Percentiles rank a stretch among this genome's conserved stretches.
These are phyloP conservation scores for Cenchrus fungigraminus DNA, from an alignment of 176 grass and related monocot species.

Conservation along the genomic window DNA sequence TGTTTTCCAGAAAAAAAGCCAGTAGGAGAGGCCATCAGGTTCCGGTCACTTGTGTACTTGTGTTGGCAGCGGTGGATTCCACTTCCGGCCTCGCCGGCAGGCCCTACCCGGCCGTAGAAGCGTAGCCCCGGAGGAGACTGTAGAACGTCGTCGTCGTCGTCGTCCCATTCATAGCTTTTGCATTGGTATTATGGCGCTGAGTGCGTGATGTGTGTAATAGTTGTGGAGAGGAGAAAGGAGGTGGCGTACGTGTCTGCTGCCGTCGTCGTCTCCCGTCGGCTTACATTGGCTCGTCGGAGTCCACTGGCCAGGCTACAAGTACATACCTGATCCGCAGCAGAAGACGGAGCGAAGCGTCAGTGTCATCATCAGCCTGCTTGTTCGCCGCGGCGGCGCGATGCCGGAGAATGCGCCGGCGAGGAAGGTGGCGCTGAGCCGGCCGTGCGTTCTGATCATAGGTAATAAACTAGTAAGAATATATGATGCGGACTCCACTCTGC, in stretches of 20 bases:
- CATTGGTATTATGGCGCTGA: background rate
- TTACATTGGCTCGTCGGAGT: background rate
- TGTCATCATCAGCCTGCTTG: background rate
- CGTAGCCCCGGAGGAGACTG: constrained; percentile 19
- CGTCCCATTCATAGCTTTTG: background rate
- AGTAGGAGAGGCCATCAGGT: background rate
- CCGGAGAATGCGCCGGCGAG: constrained; percentile 35
- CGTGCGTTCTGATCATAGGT: constrained; percentile 89
- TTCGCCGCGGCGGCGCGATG: background rate
- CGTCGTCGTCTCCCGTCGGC: background rate
- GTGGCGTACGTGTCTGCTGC: background rate
- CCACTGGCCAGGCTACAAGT: constrained; percentile 1
- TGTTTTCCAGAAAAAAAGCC: background rate
- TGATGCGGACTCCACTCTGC: background rate
- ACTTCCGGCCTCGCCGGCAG: constrained; percentile 18
- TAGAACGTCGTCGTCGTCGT: background rate
- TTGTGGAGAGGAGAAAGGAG: background rate
- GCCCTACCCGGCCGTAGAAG: background rate
- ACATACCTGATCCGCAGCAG: background rate
- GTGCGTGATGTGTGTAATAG: constrained; percentile 32
- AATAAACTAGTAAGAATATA: background rate
- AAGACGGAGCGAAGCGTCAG: background rate
- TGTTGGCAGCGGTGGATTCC: constrained; percentile 43
- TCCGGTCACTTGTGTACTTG: constrained; percentile 14
- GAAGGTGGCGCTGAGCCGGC: constrained; percentile 52